Conservation (phyloP, 106 monocot species). For the Ottelia alismoides region DNA sequence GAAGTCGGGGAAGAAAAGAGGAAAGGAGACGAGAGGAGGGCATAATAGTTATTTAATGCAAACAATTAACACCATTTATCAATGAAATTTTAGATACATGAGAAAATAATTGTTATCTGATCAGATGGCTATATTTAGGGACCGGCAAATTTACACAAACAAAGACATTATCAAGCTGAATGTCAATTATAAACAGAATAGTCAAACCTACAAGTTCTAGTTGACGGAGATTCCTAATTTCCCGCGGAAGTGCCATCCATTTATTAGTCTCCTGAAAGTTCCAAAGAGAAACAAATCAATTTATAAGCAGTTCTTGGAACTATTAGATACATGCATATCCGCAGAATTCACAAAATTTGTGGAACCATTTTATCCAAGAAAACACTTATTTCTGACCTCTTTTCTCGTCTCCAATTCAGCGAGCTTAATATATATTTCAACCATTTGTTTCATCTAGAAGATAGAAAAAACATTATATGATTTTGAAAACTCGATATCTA, state of each 20-base stretch:
- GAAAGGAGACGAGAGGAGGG: too few relatives aligned
- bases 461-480: conserved; percentile 3
- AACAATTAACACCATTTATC: too few relatives aligned
- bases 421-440: conserved; percentile 94
- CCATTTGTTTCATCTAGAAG: conserved; percentile 92
- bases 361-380: conserved; percentile 1
- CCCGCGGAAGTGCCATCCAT: conserved; percentile 75
- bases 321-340: neutral
- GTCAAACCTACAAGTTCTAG: conserved; percentile 86
- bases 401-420: conserved; percentile 96
- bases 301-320: neutral
- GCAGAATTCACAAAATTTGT: too few relatives aligned
- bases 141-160: too few relatives aligned
- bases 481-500: too few relatives aligned
- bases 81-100: too few relatives aligned
- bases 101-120: too few relatives aligned
- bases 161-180: too few relatives aligned
- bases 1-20: too few relatives aligned
- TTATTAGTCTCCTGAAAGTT: conserved; percentile 76
- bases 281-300: neutral
- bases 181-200: too few relatives aligned
- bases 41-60: too few relatives aligned
- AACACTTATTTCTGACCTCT: conserved; percentile 43
- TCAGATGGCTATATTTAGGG: too few relatives aligned
- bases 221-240: conserved; percentile 65